phyloP scores from a whole-genome alignment of 202 grass and related monocot genomes.

The Hordeum pubiflorum region DNA sequence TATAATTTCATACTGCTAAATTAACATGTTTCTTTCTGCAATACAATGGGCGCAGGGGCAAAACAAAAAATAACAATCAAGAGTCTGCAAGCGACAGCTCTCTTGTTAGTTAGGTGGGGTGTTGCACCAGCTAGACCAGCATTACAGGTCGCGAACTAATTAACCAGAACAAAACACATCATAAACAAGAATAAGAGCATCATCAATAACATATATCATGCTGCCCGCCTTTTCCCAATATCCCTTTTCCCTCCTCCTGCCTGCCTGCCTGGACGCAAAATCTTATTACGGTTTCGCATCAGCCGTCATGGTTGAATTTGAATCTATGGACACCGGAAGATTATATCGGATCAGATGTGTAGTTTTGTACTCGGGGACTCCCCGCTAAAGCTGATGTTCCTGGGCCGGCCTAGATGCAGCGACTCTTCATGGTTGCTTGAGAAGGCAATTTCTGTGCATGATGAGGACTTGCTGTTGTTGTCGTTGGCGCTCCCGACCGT shows the following conservation, averaged over 20 bases:
- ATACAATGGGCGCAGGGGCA: constrained; percentile 33
- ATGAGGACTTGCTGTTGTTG: constrained; percentile 42
- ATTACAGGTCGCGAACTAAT: constrained; percentile 28
- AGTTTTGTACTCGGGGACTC: constrained; percentile 61
- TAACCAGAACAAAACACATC: constrained; percentile 22
- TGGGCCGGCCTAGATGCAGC: constrained; percentile 43
- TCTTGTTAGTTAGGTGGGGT: constrained; percentile 53
- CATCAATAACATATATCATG: constrained; percentile 36
- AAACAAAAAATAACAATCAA: constrained; percentile 59
- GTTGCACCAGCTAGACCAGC: constrained; percentile 43
- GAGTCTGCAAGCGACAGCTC: constrained; percentile 53
- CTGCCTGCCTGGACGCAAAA: constrained; percentile 30
- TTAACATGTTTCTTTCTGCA: constrained; percentile 42
- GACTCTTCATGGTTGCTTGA: constrained; percentile 59
- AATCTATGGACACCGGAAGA: constrained; percentile 38
- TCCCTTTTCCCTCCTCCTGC: background rate
- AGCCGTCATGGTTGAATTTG: constrained; percentile 17
- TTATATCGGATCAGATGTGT: constrained; percentile 40
- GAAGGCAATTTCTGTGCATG: constrained; percentile 45
- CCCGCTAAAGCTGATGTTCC: constrained; percentile 48
- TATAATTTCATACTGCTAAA: constrained; percentile 42
- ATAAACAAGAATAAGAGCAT: constrained; percentile 35
- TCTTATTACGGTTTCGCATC: constrained; percentile 26
- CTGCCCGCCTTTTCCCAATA: background rate
- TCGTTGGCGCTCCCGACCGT: constrained; percentile 36